Evolutionary conservation across 257 asterid species (phyloP).

Genomic region (Verbena officinalis): DNA sequence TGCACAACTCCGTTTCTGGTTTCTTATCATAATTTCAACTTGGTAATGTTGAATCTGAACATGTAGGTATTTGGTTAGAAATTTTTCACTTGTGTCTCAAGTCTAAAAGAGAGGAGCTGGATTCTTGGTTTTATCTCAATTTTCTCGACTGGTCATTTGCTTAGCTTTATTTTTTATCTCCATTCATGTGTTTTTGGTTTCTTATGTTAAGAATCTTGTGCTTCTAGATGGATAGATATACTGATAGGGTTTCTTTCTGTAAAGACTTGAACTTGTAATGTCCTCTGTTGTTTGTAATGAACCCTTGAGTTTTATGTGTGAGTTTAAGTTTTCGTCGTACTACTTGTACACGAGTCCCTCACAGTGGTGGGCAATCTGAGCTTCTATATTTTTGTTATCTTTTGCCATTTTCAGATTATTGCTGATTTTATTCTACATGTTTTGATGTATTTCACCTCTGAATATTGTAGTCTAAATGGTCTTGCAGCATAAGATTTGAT

Average conservation of each 20-base stretch:
- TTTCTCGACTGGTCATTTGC: slow-evolving; percentile 8
- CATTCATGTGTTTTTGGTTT: background rate
- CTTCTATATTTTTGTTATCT: background rate
- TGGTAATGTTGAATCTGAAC: slow-evolving; percentile 22
- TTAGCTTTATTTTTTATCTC: background rate
- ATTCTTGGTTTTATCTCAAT: background rate
- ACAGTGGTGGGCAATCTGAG: too few relatives aligned
- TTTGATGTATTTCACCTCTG: background rate
- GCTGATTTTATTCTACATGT: background rate
- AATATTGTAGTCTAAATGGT: background rate
- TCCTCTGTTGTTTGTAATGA: slow-evolving; percentile 15
- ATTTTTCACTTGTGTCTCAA: slow-evolving; percentile 8
- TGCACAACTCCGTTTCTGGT: background rate
- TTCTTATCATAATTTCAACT: slow-evolving; percentile 6
- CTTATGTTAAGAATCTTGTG: background rate
- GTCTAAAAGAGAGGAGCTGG: slow-evolving; percentile 8
- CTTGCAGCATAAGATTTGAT: background rate
- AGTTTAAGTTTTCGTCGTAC: background rate
- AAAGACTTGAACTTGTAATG: slow-evolving; percentile 23
- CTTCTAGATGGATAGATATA: slow-evolving; percentile 17
- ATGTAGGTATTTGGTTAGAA: slow-evolving; percentile 19
- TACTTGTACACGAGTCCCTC: background rate
- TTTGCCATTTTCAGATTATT: background rate
- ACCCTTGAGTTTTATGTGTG: slow-evolving; percentile 16
- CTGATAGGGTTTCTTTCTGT: slow-evolving; percentile 1